phyloP scores from a whole-genome alignment of 2,329 filamentous ascomycete species.

The Claviceps pazoutovae region DNA sequence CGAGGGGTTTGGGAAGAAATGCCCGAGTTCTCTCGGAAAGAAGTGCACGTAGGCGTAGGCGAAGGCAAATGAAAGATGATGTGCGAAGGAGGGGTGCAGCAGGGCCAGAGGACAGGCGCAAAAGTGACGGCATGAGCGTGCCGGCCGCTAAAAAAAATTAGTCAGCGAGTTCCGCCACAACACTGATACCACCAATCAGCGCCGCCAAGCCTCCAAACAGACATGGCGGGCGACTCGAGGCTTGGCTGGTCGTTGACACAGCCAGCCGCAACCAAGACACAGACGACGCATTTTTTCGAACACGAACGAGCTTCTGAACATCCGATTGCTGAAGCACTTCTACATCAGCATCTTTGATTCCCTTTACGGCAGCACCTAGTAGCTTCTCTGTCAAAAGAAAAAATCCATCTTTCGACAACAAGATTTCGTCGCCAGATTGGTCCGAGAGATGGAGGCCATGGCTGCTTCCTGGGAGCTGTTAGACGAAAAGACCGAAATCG shows the following conservation, averaged over 20 bases:
- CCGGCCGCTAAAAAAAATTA: not conserved
- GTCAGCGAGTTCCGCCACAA: not conserved
- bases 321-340: no score
- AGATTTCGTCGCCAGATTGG: not conserved
- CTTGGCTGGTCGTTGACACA: no score
- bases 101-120: not conserved
- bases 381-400: not conserved
- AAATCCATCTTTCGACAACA: not conserved
- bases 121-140: not conserved
- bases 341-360: no score
- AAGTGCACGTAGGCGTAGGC: not conserved
- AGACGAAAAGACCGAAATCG: constrained; percentile 63
- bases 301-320: no score
- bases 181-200: not conserved
- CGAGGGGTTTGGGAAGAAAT: not conserved
- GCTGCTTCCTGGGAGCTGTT: constrained; percentile 46
- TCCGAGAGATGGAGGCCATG: constrained; percentile 17
- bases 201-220: not conserved
- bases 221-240: not conserved
- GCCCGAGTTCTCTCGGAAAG: not conserved
- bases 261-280: no score
- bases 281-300: not conserved
- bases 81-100: not conserved
- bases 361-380: no score
- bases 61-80: not conserved